Percentiles rank a stretch among this genome's conserved stretches.
phyloP scores from a whole-genome alignment of 2,329 filamentous ascomycete species.

The Myriosclerotinia curreyana region DNA sequence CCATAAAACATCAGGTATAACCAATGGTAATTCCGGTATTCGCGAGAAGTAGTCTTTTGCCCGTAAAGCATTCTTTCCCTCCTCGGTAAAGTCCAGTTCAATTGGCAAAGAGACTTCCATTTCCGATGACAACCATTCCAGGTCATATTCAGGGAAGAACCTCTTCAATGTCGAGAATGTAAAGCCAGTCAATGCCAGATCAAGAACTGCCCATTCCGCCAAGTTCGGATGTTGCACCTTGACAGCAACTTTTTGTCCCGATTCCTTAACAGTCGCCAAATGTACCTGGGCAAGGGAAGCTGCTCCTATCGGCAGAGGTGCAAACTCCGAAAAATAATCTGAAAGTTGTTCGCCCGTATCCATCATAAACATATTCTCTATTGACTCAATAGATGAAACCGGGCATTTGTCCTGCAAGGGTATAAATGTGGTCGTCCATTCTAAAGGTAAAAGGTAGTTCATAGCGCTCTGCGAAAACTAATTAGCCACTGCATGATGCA shows the following conservation, averaged over 20 bases:
- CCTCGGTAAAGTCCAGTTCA: conserved; percentile 84
- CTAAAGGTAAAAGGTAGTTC: conserved; percentile 85
- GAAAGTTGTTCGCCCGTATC: conserved; percentile 78
- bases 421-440: conserved; percentile 96
- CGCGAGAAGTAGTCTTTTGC: conserved; percentile 78
- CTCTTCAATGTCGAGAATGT: conserved; percentile 86
- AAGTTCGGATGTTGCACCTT: conserved; percentile 93
- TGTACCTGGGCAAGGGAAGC: conserved; percentile 95
- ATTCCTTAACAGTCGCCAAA: conserved; percentile 76
- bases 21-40: conserved; percentile 70
- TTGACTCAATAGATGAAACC: conserved; percentile 82
- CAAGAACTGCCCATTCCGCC: conserved; percentile 85
- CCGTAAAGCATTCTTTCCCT: conserved; percentile 78
- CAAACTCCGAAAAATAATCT: conserved; percentile 85
- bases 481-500: conserved; percentile 29
- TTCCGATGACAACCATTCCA: conserved; percentile 92
- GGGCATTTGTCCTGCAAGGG: conserved; percentile 95
- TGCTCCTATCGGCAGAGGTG: conserved; percentile 76
- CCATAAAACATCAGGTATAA: conserved; percentile 89
- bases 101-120: conserved; percentile 89
- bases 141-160: conserved; percentile 96
- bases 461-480: conserved; percentile 65
- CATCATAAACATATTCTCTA: conserved; percentile 78
- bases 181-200: conserved; percentile 80
- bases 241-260: conserved; percentile 83